Evolutionary conservation across 345 rosid species (phyloP), one percentile per base, ranked within the genome.

Genomic region (Brassica rapa): DNA sequence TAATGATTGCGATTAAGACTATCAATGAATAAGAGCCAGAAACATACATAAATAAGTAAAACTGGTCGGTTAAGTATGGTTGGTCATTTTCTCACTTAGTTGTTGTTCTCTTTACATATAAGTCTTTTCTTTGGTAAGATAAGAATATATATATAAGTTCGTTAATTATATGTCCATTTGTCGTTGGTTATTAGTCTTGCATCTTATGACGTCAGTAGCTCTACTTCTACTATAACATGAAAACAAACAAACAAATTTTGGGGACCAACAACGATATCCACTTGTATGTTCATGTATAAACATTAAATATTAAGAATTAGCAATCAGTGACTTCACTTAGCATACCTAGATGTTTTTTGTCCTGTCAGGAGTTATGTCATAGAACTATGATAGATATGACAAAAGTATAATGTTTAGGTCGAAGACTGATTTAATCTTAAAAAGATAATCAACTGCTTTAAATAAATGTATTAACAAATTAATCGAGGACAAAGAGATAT

Each of bases 391-490:
- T 66, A 61, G 77, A 68, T 37, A 66, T 66, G 68, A 72, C 77
- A 71, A 70, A 32, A 39, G 23, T 61, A 61, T 67, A 72, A 43
- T 49, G 16, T 66, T 61, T 73, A 61, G 15, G 70, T 60, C 6
- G 53, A 61, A 49, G 78, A 66, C 56, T 74, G 78, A 74, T 56
- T 35, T 75, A 75, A 66, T 65, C 74, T 79, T 79, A 79, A 68
- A 76, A 79, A 12, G 12, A 73, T 60, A 49, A 49, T 27, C 60
- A 25, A 61, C 56, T 73, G 33, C 78, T 67, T 73, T 79, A 32
- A 8, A 60, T 59, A 59, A 59, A 68, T 68, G n/a, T 68, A 51
- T 61, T 14, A 16, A 68, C 55, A 79, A 60, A 73, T 6, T 51
- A 61, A 67, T 32, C 4, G 29, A 43, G 32, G 57, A 66, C 32